Evolutionary conservation across 768 basidiomycete species (phyloP).

Genomic region (Naematelia encephala): DNA sequence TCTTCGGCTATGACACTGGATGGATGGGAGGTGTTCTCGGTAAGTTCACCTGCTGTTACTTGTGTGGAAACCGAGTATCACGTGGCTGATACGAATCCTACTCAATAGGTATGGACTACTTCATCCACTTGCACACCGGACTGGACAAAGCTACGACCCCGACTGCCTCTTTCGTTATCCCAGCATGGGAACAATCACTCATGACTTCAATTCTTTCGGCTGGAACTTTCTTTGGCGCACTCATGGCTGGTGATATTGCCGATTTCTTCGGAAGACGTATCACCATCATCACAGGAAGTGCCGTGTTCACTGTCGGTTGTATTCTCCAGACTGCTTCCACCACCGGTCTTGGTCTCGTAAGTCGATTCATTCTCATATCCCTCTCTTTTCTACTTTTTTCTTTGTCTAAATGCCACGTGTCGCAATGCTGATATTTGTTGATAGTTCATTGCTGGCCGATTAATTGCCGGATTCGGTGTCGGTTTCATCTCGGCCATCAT

Average conservation of each 20-base stretch:
- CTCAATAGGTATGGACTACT: conserved; percentile 39
- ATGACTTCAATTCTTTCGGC: conserved; percentile 51
- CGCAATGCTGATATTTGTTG: background rate
- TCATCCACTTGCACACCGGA: conserved; percentile 95
- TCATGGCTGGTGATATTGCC: conserved; percentile 51
- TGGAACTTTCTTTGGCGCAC: conserved; percentile 49
- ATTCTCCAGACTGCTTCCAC: conserved; percentile 39
- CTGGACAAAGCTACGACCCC: conserved; percentile 46
- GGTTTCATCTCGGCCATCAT: conserved; percentile 41
- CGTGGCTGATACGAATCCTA: conserved; percentile 2
- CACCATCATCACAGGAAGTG: conserved; percentile 38
- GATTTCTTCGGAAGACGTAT: conserved; percentile 48
- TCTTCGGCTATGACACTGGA: conserved; percentile 45
- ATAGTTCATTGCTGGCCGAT: conserved; percentile 36
- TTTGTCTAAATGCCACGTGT: too few relatives aligned
- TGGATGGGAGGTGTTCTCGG: conserved; percentile 37
- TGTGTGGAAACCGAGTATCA: too few relatives aligned
- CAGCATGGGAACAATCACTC: conserved; percentile 41
- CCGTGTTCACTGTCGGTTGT: conserved; percentile 37
- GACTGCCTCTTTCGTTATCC: conserved; percentile 25
- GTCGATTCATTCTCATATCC: too few relatives aligned
- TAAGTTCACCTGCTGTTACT: background rate
- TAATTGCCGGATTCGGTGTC: conserved; percentile 36
- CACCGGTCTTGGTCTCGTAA: conserved; percentile 43
- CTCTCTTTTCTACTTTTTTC: too few relatives aligned